These are phyloP conservation scores for Colletotrichum euphorbiae DNA, from an alignment of 2,329 filamentous ascomycete species.

Conservation along the genomic window DNA sequence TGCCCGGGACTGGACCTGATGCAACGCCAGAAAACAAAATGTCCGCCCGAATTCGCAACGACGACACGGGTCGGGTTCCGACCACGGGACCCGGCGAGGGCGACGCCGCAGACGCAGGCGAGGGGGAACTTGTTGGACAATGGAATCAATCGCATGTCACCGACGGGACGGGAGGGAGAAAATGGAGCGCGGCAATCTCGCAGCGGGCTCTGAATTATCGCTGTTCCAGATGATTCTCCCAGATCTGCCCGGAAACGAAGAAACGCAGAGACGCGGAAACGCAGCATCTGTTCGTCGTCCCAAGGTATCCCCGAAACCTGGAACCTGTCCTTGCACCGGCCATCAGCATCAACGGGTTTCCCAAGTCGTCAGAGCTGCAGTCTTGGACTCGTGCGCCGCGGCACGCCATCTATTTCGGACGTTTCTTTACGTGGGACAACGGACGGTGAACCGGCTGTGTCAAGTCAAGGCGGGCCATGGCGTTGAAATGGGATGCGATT, in stretches of 20 bases:
- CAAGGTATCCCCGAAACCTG: constrained; percentile 13
- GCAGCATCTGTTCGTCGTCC: constrained; percentile 4
- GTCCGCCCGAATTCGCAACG: constrained; percentile 29
- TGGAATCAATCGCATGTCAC: not conserved
- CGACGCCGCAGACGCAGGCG: not conserved
- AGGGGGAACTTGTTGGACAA: too few species aligned
- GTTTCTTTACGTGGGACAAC: constrained; percentile 32
- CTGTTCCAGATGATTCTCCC: constrained; percentile 37
- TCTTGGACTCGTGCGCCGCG: constrained; percentile 22
- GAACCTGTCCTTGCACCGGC: constrained; percentile 25
- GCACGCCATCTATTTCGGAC: constrained; percentile 21
- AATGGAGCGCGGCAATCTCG: constrained; percentile 10
- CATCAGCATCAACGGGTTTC: constrained; percentile 3
- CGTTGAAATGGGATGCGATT: constrained; percentile 26
- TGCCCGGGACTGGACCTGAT: not conserved
- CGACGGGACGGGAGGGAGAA: constrained; percentile 9
- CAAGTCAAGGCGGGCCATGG: constrained; percentile 29
- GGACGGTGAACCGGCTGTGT: constrained; percentile 27
- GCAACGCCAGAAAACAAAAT: constrained; percentile 22
- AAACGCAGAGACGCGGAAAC: too few species aligned
- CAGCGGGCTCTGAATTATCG: constrained; percentile 2
- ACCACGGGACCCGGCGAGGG: constrained; percentile 1
- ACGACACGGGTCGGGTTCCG: not conserved
- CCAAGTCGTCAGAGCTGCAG: not conserved
- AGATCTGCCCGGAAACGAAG: not conserved